Evolutionary conservation across 768 basidiomycete genomes (phyloP), one percentile per base, ranked within the genome.

Genomic region (Obba rivulosa): DNA sequence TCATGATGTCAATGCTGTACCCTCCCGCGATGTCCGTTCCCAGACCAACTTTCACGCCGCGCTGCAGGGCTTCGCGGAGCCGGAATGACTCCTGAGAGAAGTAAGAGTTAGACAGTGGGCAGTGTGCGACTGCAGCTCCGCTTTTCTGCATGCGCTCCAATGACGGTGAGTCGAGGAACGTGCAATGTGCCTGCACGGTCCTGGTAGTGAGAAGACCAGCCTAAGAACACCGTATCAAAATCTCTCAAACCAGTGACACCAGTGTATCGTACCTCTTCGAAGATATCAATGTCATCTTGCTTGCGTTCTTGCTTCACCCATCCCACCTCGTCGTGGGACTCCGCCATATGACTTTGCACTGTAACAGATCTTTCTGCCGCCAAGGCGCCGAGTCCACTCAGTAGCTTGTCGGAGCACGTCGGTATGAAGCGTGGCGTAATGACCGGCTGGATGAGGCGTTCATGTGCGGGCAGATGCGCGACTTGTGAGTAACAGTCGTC

Each of bases 361-460:
- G 75, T 72, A 8, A 84, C 62, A n/a, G 66, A 63, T 35, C 71
- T 61, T 25, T 63, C 59, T 21, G 64, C 50, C 0, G 83, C 74
- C 1, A 93, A 65, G 8, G 71, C 61, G 3, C 80, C 83, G 0
- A 95, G 70, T 8, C 80, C 83, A 8, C 53, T 52, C 0, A 94
- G 73, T 24, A 93, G 71, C 38, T 76, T 79, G 43, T 87, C 72
- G 2, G 88, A 85, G 62, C 91, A 94, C 0, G 91, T 91, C 1
- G 92, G 92, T 2, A 94, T 83, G 54, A 94, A 95, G 16, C 92
- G 80, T 0, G 92, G 92, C 0, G 92, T 93, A 46, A 95, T 65
- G 9, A 94, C 87, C 1, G 92, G 92, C 48, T 86, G 77, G 3
- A 92, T 76, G 8, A 89, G 72, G 9, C 75, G 72, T 38, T 62